Evolutionary conservation across 2,329 filamentous ascomycete genomes (phyloP).

Genomic region (Aspergillus spinulosporus): DNA sequence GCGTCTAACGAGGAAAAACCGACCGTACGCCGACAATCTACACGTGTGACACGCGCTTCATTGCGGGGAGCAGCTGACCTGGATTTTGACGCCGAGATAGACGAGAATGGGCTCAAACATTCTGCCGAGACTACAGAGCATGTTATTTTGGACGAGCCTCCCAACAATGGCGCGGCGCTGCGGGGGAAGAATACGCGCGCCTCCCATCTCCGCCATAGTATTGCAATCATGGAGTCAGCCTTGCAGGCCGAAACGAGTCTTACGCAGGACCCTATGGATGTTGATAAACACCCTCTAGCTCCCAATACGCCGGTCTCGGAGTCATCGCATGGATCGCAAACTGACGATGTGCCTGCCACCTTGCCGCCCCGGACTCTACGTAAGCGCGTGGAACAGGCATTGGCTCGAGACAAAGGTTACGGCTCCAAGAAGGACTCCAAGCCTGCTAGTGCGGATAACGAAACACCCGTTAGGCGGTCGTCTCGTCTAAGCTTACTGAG

Average conservation of each 20-base stretch:
- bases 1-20: constrained; percentile 37
- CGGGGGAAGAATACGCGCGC: constrained; percentile 33
- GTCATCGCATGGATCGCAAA: constrained; percentile 32
- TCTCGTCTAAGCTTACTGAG: constrained; percentile 46
- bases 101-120: constrained; percentile 24
- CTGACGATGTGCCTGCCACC: constrained; percentile 26
- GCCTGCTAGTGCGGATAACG: constrained; percentile 26
- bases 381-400: constrained; percentile 33
- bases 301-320: constrained; percentile 40
- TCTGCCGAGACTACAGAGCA: constrained; percentile 30
- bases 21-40: constrained; percentile 34
- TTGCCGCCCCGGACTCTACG: constrained; percentile 34
- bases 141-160: constrained; percentile 32
- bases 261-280: constrained; percentile 22
- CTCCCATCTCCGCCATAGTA: constrained; percentile 42
- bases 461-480: constrained; percentile 42
- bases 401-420: constrained; percentile 29
- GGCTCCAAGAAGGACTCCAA: constrained; percentile 26
- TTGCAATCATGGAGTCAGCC: constrained; percentile 42
- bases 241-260: constrained; percentile 29
- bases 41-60: constrained; percentile 45
- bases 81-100: constrained; percentile 25
- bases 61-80: constrained; percentile 33
- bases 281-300: constrained; percentile 29
- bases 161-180: constrained; percentile 43